Percentiles rank a stretch among this genome's conserved stretches.
These are phyloP conservation scores for Schoenoplectus tabernaemontani DNA, from an alignment of 202 grass and related monocot species.

Conservation along the genomic window DNA sequence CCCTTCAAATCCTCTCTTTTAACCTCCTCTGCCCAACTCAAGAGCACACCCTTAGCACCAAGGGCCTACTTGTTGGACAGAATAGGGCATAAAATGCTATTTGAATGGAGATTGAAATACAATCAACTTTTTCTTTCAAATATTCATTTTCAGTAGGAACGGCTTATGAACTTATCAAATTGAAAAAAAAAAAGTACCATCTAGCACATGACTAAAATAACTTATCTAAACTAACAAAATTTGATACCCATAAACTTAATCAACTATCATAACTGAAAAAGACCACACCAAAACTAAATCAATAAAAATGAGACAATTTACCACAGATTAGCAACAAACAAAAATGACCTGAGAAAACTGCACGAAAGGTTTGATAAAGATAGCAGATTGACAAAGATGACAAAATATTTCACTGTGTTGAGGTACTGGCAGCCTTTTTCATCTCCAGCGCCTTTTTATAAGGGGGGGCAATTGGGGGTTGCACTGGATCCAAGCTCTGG, in stretches of 20 bases:
- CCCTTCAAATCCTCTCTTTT: too few relatives aligned
- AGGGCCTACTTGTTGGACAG: too few relatives aligned
- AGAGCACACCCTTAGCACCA: too few relatives aligned
- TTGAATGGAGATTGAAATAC: too few relatives aligned
- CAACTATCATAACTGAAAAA: not conserved
- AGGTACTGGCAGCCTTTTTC: conserved; percentile 49
- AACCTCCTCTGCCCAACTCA: too few relatives aligned
- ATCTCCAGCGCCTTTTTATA: conserved; percentile 74
- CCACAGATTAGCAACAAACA: not conserved
- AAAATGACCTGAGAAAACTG: not conserved
- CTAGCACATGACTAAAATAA: not conserved
- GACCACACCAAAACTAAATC: not conserved
- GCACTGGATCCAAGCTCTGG: conserved; percentile 69
- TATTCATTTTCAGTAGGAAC: too few relatives aligned
- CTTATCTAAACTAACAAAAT: conserved; percentile 8
- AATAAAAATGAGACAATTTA: not conserved
- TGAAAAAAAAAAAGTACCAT: not conserved
- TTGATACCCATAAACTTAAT: not conserved
- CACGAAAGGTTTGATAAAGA: not conserved
- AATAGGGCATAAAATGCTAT: too few relatives aligned
- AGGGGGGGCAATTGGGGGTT: conserved; percentile 73
- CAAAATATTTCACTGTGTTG: not conserved
- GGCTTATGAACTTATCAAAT: not conserved
- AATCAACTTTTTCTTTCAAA: too few relatives aligned
- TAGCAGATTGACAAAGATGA: not conserved